These are phyloP conservation scores for Trichosanthes cucumerina DNA, from an alignment of 306 rosid genomes.

Conservation along the genomic window DNA sequence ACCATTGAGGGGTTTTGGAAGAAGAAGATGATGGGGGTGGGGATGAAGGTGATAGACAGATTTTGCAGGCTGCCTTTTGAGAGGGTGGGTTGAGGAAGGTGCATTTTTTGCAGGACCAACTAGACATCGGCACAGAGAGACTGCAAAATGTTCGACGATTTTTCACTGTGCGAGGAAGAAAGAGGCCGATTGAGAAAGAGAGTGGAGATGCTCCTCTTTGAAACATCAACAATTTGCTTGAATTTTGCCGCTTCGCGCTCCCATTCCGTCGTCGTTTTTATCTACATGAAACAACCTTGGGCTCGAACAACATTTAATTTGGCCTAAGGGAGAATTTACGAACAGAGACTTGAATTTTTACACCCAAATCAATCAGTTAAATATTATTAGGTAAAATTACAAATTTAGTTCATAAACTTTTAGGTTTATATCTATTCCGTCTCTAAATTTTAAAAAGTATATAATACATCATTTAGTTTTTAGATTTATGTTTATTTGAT, in stretches of 20 bases:
- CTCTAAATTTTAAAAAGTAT: no score
- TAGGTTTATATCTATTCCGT: no score
- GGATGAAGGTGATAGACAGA: slow-evolving; percentile 37
- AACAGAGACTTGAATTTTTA: no score
- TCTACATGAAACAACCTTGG: neutral
- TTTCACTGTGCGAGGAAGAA: slow-evolving; percentile 17
- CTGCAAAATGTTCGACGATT: neutral
- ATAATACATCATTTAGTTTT: no score
- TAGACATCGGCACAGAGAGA: slow-evolving; percentile 27
- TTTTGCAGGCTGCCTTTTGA: slow-evolving; percentile 46
- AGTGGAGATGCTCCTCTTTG: neutral
- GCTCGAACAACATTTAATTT: neutral
- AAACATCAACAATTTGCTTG: neutral
- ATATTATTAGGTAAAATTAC: no score
- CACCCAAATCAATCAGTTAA: no score
- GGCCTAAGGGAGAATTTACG: neutral
- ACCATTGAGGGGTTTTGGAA: slow-evolving; percentile 48
- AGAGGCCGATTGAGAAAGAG: neutral
- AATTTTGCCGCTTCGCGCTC: neutral
- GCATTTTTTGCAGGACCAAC: slow-evolving; percentile 74
- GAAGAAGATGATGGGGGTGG: slow-evolving; percentile 32
- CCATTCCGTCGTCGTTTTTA: neutral
- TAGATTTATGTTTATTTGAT: no score
- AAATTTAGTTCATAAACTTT: no score
- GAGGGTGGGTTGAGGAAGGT: slow-evolving; percentile 65